Conservation (phyloP, 306 rosid genomes). For the Phaseolus lunatus region DNA sequence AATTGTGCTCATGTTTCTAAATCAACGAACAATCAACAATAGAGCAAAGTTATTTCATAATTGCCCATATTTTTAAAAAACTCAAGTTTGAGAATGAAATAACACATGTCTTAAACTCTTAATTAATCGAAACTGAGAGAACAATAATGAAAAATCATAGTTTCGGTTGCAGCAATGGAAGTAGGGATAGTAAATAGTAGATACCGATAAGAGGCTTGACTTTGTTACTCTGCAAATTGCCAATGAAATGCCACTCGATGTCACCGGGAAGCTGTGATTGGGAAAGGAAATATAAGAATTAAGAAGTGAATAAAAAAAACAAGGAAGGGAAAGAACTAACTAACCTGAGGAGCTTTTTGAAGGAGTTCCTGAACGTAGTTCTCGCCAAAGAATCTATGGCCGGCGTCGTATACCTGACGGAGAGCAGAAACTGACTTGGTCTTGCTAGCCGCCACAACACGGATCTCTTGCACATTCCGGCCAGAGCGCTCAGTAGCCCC, state of each 20-base stretch:
- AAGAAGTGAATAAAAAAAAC: background rate
- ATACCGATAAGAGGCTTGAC: conserved; percentile 83
- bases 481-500: conserved; percentile 70
- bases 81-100: background rate
- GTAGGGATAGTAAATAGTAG: background rate
- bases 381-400: conserved; percentile 91
- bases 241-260: conserved; percentile 90
- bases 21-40: background rate
- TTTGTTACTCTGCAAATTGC: conserved; percentile 91
- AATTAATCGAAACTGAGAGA: background rate
- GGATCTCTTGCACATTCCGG: conserved; percentile 57
- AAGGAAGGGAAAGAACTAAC: background rate
- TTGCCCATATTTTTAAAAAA: background rate
- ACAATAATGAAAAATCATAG: background rate
- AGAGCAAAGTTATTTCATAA: background rate
- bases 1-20: background rate
- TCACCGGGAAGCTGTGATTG: conserved; percentile 80
- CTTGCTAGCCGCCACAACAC: conserved; percentile 90
- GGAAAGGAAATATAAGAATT: background rate
- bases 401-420: conserved; percentile 85
- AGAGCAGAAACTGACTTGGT: conserved; percentile 72
- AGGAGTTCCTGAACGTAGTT: conserved; percentile 88
- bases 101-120: background rate
- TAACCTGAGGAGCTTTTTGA: conserved; percentile 87
- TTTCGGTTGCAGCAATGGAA: background rate